Evolutionary conservation across 164 flowering plant species (phyloP).

Genomic region (Liriodendron chinense): DNA sequence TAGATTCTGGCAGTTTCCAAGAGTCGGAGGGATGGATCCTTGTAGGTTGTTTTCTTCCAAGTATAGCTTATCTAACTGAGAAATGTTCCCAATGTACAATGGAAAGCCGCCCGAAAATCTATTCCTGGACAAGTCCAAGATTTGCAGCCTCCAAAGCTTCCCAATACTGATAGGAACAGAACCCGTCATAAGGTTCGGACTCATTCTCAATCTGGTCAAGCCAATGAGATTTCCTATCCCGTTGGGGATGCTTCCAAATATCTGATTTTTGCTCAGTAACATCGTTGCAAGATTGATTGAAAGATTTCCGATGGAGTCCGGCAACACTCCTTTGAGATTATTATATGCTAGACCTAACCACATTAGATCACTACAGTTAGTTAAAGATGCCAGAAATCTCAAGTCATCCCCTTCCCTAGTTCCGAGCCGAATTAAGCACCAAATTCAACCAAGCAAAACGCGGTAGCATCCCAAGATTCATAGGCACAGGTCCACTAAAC

Average conservation of each 20-base stretch:
- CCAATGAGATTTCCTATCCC: conserved; percentile 29
- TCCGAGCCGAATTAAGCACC: no score
- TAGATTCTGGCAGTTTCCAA: not conserved
- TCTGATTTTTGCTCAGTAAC: not conserved
- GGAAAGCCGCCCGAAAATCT: conserved; percentile 26
- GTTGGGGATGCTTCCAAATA: conserved; percentile 22
- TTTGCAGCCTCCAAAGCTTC: conserved; percentile 21
- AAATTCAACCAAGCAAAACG: no score
- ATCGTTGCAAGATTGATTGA: not conserved
- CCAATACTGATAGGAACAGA: conserved; percentile 28
- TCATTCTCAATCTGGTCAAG: conserved; percentile 13
- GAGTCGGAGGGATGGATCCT: conserved; percentile 4
- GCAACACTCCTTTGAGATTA: not conserved
- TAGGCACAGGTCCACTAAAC: no score
- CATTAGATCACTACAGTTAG: no score
- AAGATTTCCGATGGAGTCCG: not conserved
- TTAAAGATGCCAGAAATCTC: no score
- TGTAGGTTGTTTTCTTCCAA: conserved; percentile 1
- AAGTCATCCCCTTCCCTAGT: no score
- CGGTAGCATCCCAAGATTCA: no score
- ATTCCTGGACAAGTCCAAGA: conserved; percentile 17
- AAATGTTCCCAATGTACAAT: conserved; percentile 26
- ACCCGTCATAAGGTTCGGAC: conserved; percentile 21
- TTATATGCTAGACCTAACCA: not conserved
- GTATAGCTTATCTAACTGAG: conserved; percentile 1